Conservation (phyloP, 352 stramenopile species). For the Phytophthora citrophthora region DNA sequence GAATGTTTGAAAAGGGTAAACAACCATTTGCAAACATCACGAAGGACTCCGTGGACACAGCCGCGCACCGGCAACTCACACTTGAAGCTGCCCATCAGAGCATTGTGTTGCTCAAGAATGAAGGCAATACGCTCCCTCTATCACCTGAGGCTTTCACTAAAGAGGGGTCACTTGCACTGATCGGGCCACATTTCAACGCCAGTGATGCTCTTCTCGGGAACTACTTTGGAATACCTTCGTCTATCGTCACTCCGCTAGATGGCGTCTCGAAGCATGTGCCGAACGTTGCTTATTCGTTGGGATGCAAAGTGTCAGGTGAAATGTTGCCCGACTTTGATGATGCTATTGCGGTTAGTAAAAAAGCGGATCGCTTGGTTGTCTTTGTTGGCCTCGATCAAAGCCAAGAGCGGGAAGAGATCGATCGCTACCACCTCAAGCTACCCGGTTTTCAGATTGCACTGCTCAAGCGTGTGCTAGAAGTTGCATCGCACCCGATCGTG, state of each 20-base stretch:
- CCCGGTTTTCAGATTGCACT: slow-evolving; percentile 72
- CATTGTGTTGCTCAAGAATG: slow-evolving; percentile 93
- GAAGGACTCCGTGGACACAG: slow-evolving; percentile 56
- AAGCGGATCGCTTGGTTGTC: slow-evolving; percentile 55
- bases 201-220: slow-evolving; percentile 68
- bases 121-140: slow-evolving; percentile 65
- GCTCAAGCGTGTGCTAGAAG: slow-evolving; percentile 54
- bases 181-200: slow-evolving; percentile 82
- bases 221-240: slow-evolving; percentile 70
- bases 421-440: slow-evolving; percentile 65
- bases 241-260: slow-evolving; percentile 68
- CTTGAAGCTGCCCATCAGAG: slow-evolving; percentile 73
- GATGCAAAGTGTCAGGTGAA: slow-evolving; percentile 64
- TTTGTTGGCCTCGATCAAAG: slow-evolving; percentile 73
- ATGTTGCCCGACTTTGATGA: slow-evolving; percentile 55
- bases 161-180: slow-evolving; percentile 56
- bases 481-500: slow-evolving; percentile 60
- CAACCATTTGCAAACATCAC: slow-evolving; percentile 71
- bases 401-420: slow-evolving; percentile 73
- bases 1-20: slow-evolving; percentile 86
- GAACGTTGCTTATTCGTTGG: slow-evolving; percentile 46
- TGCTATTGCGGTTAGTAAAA: slow-evolving; percentile 44
- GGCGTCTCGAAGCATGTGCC: slow-evolving; percentile 39
- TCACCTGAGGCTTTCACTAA: slow-evolving; percentile 18
- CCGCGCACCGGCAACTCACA: slow-evolving; percentile 56